Conservation (phyloP, 768 basidiomycete species). For the Fomitopsis serialis region DNA sequence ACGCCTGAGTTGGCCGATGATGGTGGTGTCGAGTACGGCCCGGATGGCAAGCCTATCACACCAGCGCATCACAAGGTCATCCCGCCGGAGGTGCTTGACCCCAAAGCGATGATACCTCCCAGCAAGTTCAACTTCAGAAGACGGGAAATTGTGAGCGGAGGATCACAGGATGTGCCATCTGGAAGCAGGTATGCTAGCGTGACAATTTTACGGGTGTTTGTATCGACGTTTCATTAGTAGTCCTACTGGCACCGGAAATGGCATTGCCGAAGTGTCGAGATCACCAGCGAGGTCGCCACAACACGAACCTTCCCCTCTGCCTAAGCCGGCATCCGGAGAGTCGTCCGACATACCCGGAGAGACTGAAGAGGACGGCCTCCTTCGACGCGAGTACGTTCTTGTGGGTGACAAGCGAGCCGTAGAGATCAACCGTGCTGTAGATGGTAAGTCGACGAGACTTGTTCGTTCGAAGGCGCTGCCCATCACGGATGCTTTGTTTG, state of each 20-base stretch:
- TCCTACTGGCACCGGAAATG: not conserved
- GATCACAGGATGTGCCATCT: not conserved
- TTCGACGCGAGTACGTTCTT: slow-evolving; percentile 88
- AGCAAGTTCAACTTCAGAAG: slow-evolving; percentile 73
- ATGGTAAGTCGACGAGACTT: slow-evolving; percentile 50
- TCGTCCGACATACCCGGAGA: slow-evolving; percentile 76
- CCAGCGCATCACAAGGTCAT: slow-evolving; percentile 74
- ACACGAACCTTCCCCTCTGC: not conserved
- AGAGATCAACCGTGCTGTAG: slow-evolving; percentile 87
- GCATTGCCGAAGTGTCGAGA: slow-evolving; percentile 1
- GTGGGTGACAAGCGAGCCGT: slow-evolving; percentile 87
- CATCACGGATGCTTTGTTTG: not conserved
- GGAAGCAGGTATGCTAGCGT: not conserved
- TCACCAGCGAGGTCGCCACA: slow-evolving; percentile 5
- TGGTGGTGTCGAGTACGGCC: slow-evolving; percentile 17
- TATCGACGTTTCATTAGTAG: not conserved
- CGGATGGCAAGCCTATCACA: slow-evolving; percentile 37
- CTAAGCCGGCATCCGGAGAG: slow-evolving; percentile 40
- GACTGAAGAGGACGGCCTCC: slow-evolving; percentile 75
- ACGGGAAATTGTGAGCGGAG: not conserved
- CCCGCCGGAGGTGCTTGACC: slow-evolving; percentile 76
- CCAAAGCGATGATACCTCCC: slow-evolving; percentile 75
- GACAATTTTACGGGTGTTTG: not conserved
- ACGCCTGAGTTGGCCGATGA: slow-evolving; percentile 23
- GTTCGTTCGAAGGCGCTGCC: not conserved